Evolutionary conservation across 2,329 filamentous ascomycete genomes (phyloP), one percentile per base, ranked within the genome.

Genomic region (Fusarium coffeatum): DNA sequence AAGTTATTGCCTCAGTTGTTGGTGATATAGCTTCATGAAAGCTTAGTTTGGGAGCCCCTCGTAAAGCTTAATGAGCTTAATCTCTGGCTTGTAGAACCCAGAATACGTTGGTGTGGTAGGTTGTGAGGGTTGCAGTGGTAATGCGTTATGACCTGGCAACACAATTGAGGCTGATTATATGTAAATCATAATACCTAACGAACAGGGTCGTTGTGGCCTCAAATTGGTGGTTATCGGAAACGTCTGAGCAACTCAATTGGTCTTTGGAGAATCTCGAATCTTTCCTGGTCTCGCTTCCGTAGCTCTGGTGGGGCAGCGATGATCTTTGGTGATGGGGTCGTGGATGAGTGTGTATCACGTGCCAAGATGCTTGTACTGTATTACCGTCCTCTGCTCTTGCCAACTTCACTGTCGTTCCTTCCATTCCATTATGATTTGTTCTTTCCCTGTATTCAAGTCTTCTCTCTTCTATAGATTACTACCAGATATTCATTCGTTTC

Each of bases 221-320:
- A 37, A 46, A 53, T 37, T 40, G 7, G 41, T 18, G 20, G 23
- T 32, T 48, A n/a, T 13, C 22, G 41, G 18, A 27, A 50, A 43
- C 12, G 32, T 40, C 23, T 15, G 41, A 11, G 18, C 41, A 55
- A 27, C 30, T 50, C 41, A 49, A 47, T 49, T 62, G n/a, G 22
- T 18, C 18, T 37, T 20, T 18, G 25, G n/a, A 41, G 30, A 45
- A 15, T 46, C 25, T 53, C 25, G 25, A 42, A 32, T 69, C 66
- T 53, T 64, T 51, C 45, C 30, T 4, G 4, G 10, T 9, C 34
- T 53, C n/a, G 23, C 18, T 53, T 40, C 45, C 25, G 23, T 53
- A 57, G 67, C 63, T 64, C 12, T 32, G n/a, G 67, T 59, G 67
- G 67, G 57, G 61, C 47, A 15, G 34, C 55, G 28, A 34, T 8